Evolutionary conservation across 345 rosid genomes (phyloP).

Genomic region (Clausena lansium): DNA sequence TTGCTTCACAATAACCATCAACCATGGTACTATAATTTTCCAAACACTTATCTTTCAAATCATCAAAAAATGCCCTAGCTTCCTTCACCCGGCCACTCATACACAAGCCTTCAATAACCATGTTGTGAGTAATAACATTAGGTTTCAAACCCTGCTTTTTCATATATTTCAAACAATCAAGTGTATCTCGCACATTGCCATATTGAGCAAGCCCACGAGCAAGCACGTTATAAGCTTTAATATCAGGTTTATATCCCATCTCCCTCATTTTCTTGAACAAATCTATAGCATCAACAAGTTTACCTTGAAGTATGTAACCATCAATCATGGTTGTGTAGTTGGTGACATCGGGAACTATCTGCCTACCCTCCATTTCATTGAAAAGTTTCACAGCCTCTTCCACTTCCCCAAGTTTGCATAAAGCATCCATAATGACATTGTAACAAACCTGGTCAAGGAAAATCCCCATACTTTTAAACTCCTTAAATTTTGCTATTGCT

Average conservation of each 20-base stretch:
- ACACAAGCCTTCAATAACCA: constrained; percentile 75
- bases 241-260: constrained; percentile 50
- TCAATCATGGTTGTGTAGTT: constrained; percentile 69
- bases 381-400: constrained; percentile 55
- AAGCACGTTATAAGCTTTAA: constrained; percentile 7
- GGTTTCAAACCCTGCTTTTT: neutral
- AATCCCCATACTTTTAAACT: constrained; percentile 37
- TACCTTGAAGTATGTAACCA: constrained; percentile 59
- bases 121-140: constrained; percentile 32
- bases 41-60: constrained; percentile 34
- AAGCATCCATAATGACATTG: constrained; percentile 48
- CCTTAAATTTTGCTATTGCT: constrained; percentile 37
- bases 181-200: neutral
- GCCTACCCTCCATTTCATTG: constrained; percentile 52
- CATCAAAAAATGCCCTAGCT: constrained; percentile 53
- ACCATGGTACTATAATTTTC: constrained; percentile 59
- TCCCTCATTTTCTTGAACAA: constrained; percentile 55
- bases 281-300: constrained; percentile 42
- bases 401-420: constrained; percentile 62
- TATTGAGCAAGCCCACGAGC: neutral
- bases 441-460: constrained; percentile 63
- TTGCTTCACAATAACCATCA: constrained; percentile 60
- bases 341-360: constrained; percentile 48
- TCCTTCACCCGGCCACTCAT: constrained; percentile 53
- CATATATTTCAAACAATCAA: neutral